Evolutionary conservation across 805 yeast genomes (phyloP), one percentile per base, ranked within the genome.

Genomic region (Candida nonsorbophila): DNA sequence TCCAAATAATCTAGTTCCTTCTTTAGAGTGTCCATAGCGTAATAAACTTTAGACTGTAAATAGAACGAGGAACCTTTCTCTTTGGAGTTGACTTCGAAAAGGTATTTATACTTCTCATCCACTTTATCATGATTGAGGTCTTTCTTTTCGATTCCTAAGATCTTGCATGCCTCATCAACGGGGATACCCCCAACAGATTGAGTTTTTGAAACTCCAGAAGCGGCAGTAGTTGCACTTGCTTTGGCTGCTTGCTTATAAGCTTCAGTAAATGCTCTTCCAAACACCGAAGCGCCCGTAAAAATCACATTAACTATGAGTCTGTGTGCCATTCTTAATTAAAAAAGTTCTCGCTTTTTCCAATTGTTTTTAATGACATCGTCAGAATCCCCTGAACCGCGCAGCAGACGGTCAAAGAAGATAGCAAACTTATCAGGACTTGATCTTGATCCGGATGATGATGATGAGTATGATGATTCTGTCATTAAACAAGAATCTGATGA

Each of bases 161-260:
- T 90, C 64, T 88, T 86, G 46, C 86, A 77, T 8, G 97, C 90
- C 60, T 92, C 98, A 42, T 84, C 94, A 21, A 86, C 67, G 5
- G 87, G 67, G 27, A 92, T 77, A 20, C 95, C 97, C 14, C 82
- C 80, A 20, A 69, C 71, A 37, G 85, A 77, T 17, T 73, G 63
- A 30, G 73, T 69, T 44, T 60, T 62, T 20, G 62, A 58, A 6
- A 62, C 62, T 6, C 46, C 51, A 23, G 49, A 45, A 4, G 72
- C 72, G 13, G 82, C 67, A 42, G 76, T 76, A 16, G 84, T 73
- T 2, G 90, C 86, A n/a, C 94, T 78, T 31, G 88, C 88, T 29
- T 90, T 84, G 11, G 97, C 96, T 2, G 95, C 94, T 62, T 92
- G 97, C 49, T 80, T 83, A 69, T 90, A 92, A 0, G 98, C 97